Conservation (phyloP, 2,329 filamentous ascomycete species). For the Monascus ruber region DNA sequence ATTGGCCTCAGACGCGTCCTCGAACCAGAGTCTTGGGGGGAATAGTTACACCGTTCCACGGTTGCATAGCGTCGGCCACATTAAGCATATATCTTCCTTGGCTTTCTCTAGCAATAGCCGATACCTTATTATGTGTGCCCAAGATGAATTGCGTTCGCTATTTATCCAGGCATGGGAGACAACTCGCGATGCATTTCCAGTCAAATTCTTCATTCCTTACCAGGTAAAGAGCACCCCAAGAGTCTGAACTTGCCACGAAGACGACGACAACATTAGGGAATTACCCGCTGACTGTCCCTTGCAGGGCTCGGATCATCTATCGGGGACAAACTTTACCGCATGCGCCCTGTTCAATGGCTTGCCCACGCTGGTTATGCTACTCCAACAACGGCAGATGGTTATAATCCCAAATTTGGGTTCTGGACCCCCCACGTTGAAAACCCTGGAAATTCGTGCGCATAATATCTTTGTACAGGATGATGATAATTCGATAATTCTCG, state of each 20-base stretch:
- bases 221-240: neutral
- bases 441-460: neutral
- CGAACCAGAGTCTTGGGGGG: constrained; percentile 1
- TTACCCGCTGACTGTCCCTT: neutral
- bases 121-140: constrained; percentile 5
- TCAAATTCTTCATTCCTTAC: neutral
- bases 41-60: constrained; percentile 2
- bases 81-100: constrained; percentile 4
- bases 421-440: neutral
- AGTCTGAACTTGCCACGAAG: too few species aligned
- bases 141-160: constrained; percentile 1
- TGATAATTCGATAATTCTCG: neutral
- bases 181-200: constrained; percentile 1
- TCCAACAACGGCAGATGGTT: neutral
- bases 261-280: too few species aligned
- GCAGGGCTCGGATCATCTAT: constrained; percentile 7
- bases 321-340: neutral
- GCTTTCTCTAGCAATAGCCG: constrained; percentile 4
- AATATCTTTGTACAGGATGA: neutral
- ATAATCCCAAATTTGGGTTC: neutral
- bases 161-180: constrained; percentile 6
- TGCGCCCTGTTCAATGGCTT: neutral
- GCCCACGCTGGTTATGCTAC: neutral
- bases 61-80: constrained; percentile 1
- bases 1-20: constrained; percentile 1